Conservation (phyloP, 257 asterid species). For the Prunella vulgaris region DNA sequence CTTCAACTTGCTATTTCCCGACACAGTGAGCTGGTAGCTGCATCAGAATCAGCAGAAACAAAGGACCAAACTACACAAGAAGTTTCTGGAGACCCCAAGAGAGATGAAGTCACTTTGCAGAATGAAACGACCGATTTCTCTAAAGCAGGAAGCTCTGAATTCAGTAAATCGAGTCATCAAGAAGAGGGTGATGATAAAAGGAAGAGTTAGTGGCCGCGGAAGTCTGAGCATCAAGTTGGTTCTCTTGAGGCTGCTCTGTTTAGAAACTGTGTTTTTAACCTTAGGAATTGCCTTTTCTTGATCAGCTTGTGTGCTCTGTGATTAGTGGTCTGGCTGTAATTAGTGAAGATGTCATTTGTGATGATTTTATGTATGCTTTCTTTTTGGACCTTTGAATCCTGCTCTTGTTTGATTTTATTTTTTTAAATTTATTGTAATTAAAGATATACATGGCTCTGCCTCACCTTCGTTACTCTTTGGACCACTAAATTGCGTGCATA, state of each 20-base stretch:
- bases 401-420: background rate
- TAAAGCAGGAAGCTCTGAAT: constrained; percentile 20
- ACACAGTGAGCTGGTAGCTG: constrained; percentile 51
- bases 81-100: constrained; percentile 26
- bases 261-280: constrained; percentile 15
- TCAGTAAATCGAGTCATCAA: constrained; percentile 20
- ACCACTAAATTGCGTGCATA: background rate
- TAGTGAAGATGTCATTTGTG: constrained; percentile 7
- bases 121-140: constrained; percentile 25
- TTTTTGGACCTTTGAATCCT: background rate
- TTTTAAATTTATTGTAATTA: background rate
- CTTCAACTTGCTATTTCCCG: constrained; percentile 58
- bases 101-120: constrained; percentile 24
- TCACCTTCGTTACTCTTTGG: background rate
- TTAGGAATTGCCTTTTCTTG: background rate
- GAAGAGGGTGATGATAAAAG: constrained; percentile 29
- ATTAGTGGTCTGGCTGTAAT: constrained; percentile 19
- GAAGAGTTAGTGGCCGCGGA: constrained; percentile 2
- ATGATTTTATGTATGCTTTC: background rate
- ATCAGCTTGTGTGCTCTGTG: constrained; percentile 1
- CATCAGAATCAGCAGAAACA: constrained; percentile 33
- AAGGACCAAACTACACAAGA: constrained; percentile 23
- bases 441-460: background rate
- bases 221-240: background rate
- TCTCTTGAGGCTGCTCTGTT: background rate